Base-by-base conservation (phyloP, 768 basidiomycete genomes). In the Collybiopsis luxurians region DNA sequence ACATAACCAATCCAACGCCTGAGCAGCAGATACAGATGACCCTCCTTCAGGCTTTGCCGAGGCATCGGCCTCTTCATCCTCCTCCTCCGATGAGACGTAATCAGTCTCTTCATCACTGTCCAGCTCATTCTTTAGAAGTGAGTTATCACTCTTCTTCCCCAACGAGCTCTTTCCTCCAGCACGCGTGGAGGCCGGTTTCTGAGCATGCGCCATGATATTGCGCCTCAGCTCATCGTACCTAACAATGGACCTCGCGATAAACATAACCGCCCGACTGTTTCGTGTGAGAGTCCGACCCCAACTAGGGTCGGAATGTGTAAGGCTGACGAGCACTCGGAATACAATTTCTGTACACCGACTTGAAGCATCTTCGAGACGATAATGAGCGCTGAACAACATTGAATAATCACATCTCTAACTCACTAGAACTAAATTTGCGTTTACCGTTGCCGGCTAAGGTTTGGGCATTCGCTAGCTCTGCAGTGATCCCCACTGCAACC, bases 1-100 rank as follows among this genome's bases (percentile, higher is more conserved):
- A 67, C 90, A 92, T 4, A 91, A 72, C 31, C 79, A 76, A 65
- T 93, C 92, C n/a, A 89, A 73, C 3, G 78, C 71, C 38, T 79
- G 75, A 4, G 76, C 71, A 0, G 69, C 63, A 34, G 31, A 34
- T 15, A 62, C 58, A 23, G 5, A n/a, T 12, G 12, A 21, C 3
- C 28, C 27, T 24, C 42, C 53, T 24, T 26, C 28, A 7, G n/a
- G 26, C 9, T n/a, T 24, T 27, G 40, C 27, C 24, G 40, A 26
- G 28, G n/a, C 15, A 45, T 21, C n/a, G 9, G 11, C 5, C 12
- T 40, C 23, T 1, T 36, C 51, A 12, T 39, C 51, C 13, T 15
- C 40, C 1, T 40, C 53, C 13, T 24, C 50, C 5, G 24, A n/a
- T 5, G 51, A 53, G 28, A 45, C 53, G 42, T 55, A 24, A 55